These are phyloP conservation scores for Solanum rostratum DNA, from an alignment of 257 asterid species.

Conservation along the genomic window DNA sequence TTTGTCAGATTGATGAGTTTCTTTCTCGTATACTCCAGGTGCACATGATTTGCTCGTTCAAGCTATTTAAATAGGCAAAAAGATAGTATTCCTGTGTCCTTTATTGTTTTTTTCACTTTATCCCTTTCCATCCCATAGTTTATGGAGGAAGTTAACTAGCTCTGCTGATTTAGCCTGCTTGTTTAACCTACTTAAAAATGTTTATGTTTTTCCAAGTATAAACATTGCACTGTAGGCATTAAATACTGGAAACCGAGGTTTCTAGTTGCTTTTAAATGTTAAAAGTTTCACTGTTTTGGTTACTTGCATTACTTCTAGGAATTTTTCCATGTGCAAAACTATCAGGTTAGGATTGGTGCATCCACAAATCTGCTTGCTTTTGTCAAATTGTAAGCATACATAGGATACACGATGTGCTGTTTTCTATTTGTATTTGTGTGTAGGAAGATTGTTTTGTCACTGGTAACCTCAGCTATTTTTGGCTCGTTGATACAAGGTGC, in stretches of 20 bases:
- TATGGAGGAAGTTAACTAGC: background rate
- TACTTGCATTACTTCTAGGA: background rate
- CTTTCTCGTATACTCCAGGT: slow-evolving; percentile 67
- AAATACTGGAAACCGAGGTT: background rate
- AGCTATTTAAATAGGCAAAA: background rate
- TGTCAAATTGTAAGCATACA: background rate
- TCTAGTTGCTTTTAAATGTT: background rate
- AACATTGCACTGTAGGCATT: background rate
- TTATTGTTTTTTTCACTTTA: background rate
- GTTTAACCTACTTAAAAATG: background rate
- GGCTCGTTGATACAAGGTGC: background rate
- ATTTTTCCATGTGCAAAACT: background rate
- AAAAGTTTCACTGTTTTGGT: background rate
- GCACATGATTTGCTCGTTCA: background rate
- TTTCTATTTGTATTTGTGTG: background rate
- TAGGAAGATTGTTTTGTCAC: background rate
- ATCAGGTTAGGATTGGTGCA: background rate
- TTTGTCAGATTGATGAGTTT: slow-evolving; percentile 70
- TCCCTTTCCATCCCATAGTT: background rate
- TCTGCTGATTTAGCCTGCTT: background rate
- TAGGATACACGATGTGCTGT: background rate
- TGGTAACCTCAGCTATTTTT: background rate
- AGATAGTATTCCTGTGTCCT: background rate
- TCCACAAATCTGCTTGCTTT: background rate
- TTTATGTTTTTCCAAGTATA: background rate